Conservation (phyloP, 176 grass and related monocot genomes). For the Cenchrus fungigraminus region DNA sequence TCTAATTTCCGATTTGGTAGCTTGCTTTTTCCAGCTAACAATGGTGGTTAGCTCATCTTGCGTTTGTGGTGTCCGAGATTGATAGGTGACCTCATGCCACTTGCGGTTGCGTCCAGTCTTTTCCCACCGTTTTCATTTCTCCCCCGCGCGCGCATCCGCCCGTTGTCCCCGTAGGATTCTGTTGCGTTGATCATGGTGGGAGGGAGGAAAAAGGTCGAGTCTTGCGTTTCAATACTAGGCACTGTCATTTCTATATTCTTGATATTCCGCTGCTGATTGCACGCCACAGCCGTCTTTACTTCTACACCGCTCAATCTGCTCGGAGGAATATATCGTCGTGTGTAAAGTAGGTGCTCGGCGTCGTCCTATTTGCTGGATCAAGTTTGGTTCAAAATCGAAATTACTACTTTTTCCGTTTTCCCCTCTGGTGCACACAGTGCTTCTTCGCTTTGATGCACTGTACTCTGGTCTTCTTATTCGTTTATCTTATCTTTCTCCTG, state of each 20-base stretch:
- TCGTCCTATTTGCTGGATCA: slow-evolving; percentile 22
- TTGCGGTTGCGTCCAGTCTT: neutral
- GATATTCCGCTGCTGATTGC: slow-evolving; percentile 33
- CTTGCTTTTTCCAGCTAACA: neutral
- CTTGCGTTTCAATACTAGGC: slow-evolving; percentile 31
- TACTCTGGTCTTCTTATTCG: slow-evolving; percentile 12
- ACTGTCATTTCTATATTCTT: slow-evolving; percentile 43
- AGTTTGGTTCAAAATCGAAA: slow-evolving; percentile 27
- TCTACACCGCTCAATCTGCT: slow-evolving; percentile 50
- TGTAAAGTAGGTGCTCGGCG: slow-evolving; percentile 24
- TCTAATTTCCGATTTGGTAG: slow-evolving; percentile 1
- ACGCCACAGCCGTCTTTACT: slow-evolving; percentile 40
- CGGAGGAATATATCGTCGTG: slow-evolving; percentile 35
- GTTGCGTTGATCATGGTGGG: neutral
- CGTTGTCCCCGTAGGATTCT: neutral
- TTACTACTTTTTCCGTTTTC: neutral
- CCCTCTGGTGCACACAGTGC: neutral
- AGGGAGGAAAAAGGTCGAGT: slow-evolving; percentile 36
- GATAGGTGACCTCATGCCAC: slow-evolving; percentile 41
- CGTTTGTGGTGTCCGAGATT: slow-evolving; percentile 40
- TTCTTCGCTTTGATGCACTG: slow-evolving; percentile 38
- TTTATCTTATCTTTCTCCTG: slow-evolving; percentile 31
- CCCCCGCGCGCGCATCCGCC: slow-evolving; percentile 21
- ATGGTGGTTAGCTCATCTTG: neutral
- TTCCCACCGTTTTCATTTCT: neutral